Conservation (phyloP, 2,329 filamentous ascomycete genomes). For the Claviceps sp. region DNA sequence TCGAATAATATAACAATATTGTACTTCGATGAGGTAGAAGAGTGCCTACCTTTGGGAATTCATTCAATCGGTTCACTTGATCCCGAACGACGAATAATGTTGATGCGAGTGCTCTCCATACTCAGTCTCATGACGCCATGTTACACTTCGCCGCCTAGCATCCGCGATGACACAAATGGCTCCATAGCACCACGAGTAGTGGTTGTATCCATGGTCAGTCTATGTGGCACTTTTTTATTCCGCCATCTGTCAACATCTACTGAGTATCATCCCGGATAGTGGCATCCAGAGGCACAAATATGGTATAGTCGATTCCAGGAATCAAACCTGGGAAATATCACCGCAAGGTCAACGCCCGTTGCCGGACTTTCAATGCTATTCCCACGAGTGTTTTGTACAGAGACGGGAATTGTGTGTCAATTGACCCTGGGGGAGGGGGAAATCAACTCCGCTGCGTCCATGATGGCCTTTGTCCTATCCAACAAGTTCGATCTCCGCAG, state of each 20-base stretch:
- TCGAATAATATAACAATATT: no score
- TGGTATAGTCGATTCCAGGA: slow-evolving; percentile 43
- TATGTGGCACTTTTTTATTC: slow-evolving; percentile 5
- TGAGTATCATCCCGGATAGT: slow-evolving; percentile 27
- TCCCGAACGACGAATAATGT: background rate
- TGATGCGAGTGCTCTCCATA: slow-evolving; percentile 1
- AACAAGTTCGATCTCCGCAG: slow-evolving; percentile 46
- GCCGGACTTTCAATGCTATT: slow-evolving; percentile 53
- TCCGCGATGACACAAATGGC: background rate
- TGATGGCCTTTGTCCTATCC: slow-evolving; percentile 50
- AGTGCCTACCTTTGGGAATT: background rate
- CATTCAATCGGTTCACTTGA: background rate
- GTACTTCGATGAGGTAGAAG: no score
- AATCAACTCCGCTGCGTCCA: slow-evolving; percentile 60
- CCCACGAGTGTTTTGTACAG: slow-evolving; percentile 51
- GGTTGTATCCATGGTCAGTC: slow-evolving; percentile 47
- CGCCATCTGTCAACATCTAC: background rate
- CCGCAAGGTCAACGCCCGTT: slow-evolving; percentile 41
- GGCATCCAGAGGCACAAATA: slow-evolving; percentile 43
- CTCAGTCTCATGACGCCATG: background rate
- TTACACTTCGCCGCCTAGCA: background rate
- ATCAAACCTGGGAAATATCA: slow-evolving; percentile 37
- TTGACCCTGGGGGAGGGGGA: slow-evolving; percentile 54
- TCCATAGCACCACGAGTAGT: slow-evolving; percentile 3
- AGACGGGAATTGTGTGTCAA: slow-evolving; percentile 50